These are phyloP conservation scores for Aspergillus cristatus DNA, from an alignment of 495 filamentous ascomycete genomes.

Conservation along the genomic window DNA sequence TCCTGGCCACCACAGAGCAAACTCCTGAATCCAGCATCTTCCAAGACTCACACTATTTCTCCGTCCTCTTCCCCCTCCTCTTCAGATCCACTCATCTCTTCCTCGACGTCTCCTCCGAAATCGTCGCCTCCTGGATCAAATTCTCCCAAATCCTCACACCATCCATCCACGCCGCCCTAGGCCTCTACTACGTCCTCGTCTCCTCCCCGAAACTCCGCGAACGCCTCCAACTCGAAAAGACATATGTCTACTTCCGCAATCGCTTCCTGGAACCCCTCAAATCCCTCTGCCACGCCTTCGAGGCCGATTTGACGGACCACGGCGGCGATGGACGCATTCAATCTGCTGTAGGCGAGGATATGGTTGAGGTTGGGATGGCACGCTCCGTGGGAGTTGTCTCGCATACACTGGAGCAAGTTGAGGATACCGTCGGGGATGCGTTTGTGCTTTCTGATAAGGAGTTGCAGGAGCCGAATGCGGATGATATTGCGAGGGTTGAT, in stretches of 20 bases:
- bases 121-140: conserved; percentile 27
- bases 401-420: conserved; percentile 29
- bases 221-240: conserved; percentile 30
- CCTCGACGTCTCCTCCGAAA: conserved; percentile 18
- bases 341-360: conserved; percentile 29
- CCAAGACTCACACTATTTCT: conserved; percentile 41
- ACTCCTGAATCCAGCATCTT: conserved; percentile 13
- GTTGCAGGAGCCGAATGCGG: conserved; percentile 19
- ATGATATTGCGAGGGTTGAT: conserved; percentile 22
- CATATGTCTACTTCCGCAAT: conserved; percentile 26
- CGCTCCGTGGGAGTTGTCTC: conserved; percentile 30
- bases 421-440: conserved; percentile 24
- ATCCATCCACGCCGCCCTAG: conserved; percentile 33
- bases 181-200: conserved; percentile 36
- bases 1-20: conserved; percentile 41
- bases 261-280: conserved; percentile 29
- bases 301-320: conserved; percentile 24
- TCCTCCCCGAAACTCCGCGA: conserved; percentile 22
- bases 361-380: conserved; percentile 28
- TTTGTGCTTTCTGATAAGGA: conserved; percentile 26
- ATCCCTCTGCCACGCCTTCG: conserved; percentile 23
- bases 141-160: conserved; percentile 31
- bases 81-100: conserved; percentile 17
- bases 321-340: conserved; percentile 34
- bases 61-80: conserved; percentile 33